Conservation (phyloP, 2,329 filamentous ascomycete genomes). For the Trichoderma endophyticum region DNA sequence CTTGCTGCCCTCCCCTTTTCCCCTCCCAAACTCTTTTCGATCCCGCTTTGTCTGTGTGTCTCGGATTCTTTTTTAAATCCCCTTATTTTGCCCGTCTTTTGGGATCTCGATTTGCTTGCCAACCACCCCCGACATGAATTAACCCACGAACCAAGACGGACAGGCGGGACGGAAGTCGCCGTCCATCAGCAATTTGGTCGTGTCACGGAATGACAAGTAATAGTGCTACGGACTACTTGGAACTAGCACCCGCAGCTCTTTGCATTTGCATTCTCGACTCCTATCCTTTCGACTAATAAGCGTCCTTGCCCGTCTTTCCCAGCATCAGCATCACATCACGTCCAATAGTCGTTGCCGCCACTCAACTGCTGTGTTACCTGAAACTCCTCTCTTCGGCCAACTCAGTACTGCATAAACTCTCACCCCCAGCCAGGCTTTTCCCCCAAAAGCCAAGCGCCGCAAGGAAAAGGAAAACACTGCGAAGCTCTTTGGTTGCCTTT, state of each 20-base stretch:
- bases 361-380: neutral
- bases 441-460: constrained; percentile 5
- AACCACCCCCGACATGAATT: neutral
- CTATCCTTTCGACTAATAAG: neutral
- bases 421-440: neutral
- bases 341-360: constrained; percentile 6
- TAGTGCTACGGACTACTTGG: neutral
- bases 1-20: neutral
- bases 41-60: neutral
- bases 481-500: neutral
- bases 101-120: neutral
- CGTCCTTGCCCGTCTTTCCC: neutral
- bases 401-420: neutral
- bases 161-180: neutral
- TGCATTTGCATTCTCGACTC: neutral
- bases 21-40: neutral
- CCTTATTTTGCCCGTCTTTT: neutral
- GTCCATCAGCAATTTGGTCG: neutral
- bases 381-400: neutral
- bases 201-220: neutral
- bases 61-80: neutral
- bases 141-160: neutral
- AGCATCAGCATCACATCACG: neutral
- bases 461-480: neutral
- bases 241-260: constrained; percentile 8